Evolutionary conservation across 192 early-diverging fungal species (phyloP), one percentile per base, ranked within the genome.

Genomic region (Entophlyctis helioformis): DNA sequence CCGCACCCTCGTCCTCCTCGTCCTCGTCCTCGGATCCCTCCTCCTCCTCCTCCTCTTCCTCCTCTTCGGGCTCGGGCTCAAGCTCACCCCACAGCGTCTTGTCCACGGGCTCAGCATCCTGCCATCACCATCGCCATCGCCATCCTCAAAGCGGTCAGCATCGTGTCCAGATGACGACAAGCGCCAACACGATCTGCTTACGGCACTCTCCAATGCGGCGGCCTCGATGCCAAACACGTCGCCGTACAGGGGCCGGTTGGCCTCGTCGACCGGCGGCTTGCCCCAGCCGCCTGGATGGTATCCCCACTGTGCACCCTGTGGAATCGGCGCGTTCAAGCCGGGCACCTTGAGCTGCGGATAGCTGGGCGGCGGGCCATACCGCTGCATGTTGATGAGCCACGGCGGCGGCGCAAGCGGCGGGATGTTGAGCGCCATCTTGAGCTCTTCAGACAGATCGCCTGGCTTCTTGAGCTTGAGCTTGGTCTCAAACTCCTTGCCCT

Each of bases 301-400:
- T 16, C 95, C 95, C 95, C 92, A 98, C 52, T 92, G 86, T n/a
- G 90, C 93, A 7, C 91, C 95, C 26, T 79, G 71, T 4, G 95
- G 95, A 53, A 98, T 96, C 3, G 95, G 95, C 10, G 89, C 85
- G 51, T 95, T 98, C 24, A 98, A 64, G 0, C 95, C 95, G 3
- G 95, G 87, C 35, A 98, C 78, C 49, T 82, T 81, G 23, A 98
- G 61, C 45, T 76, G 81, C 1, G 90, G 88, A 56, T 98, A 98
- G 41, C 82, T 85, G 3, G 93, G 91, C 28, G 95, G 95, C 15
- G 87, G 89, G 1, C 95, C 95, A 54, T 90, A 85, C 19, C 93
- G 74, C 69, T 98, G 95, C 95, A 98, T 98, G 53, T 91, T 92
- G 51, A 96, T 79, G 28, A 98, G 67, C 93, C 93, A 98, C 16